These are phyloP conservation scores for Diospyros lotus DNA, from an alignment of 148 eudicot genomes.

Conservation along the genomic window DNA sequence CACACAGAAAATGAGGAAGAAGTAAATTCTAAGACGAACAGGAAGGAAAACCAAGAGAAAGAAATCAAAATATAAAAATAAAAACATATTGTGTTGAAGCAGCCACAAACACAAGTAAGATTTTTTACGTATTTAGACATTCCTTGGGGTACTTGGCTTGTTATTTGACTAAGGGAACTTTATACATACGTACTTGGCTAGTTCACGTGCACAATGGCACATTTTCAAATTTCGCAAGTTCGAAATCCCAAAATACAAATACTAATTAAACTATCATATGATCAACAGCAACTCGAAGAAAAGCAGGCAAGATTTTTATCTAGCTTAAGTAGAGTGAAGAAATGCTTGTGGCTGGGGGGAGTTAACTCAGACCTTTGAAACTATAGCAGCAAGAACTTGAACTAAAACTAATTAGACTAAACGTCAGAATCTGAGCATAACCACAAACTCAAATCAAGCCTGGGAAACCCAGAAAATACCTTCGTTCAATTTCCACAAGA, in stretches of 20 bases:
- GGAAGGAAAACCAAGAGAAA: background rate
- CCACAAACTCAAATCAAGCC: background rate
- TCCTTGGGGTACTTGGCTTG: background rate
- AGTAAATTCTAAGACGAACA: background rate
- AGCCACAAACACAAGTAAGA: background rate
- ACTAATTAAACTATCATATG: too few species aligned
- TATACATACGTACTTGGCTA: background rate
- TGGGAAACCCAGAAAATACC: conserved; percentile 9
- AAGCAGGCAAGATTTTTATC: too few species aligned
- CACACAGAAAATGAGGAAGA: background rate
- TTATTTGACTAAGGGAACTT: background rate
- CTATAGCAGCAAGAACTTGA: background rate
- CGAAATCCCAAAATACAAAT: background rate
- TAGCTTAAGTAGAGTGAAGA: too few species aligned
- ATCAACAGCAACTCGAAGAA: too few species aligned
- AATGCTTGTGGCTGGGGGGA: background rate
- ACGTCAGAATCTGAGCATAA: background rate
- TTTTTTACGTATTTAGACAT: background rate
- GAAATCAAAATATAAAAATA: background rate
- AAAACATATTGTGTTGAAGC: too few species aligned
- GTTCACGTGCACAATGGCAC: conserved; percentile 3
- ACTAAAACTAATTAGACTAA: background rate
- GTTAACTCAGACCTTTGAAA: conserved; percentile 6
- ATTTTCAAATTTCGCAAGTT: background rate
- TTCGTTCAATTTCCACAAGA: conserved; percentile 3